phyloP scores from a whole-genome alignment of 2,329 filamentous ascomycete species.

The Xylariaceae sp. region DNA sequence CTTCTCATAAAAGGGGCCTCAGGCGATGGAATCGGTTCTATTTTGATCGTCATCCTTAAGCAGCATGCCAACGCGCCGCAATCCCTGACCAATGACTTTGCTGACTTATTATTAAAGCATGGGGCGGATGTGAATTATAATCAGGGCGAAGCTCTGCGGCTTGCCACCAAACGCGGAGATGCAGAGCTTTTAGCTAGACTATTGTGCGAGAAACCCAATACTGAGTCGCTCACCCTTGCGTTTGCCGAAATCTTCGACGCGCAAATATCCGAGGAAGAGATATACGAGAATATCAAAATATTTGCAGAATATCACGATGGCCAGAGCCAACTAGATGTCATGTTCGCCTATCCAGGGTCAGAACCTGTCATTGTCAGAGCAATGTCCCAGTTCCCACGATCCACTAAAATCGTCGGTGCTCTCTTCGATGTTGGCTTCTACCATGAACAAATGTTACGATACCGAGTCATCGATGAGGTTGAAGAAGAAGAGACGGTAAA shows the following conservation, averaged over 20 bases:
- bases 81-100: slow-evolving; percentile 42
- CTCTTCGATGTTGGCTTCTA: slow-evolving; percentile 57
- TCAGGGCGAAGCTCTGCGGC: slow-evolving; percentile 50
- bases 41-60: slow-evolving; percentile 45
- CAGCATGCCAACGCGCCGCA: slow-evolving; percentile 36
- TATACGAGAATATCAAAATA: slow-evolving; percentile 46
- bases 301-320: slow-evolving; percentile 49
- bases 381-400: slow-evolving; percentile 52
- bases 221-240: slow-evolving; percentile 47
- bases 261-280: slow-evolving; percentile 45
- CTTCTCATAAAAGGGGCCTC: slow-evolving; percentile 47
- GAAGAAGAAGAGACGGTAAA: slow-evolving; percentile 53
- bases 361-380: slow-evolving; percentile 51
- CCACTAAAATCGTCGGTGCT: slow-evolving; percentile 46
- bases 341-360: slow-evolving; percentile 40
- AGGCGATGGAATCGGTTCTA: slow-evolving; percentile 43
- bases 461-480: slow-evolving; percentile 41
- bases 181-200: slow-evolving; percentile 47
- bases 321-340: slow-evolving; percentile 47
- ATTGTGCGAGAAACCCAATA: slow-evolving; percentile 46
- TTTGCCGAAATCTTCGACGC: slow-evolving; percentile 56
- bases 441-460: slow-evolving; percentile 49
- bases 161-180: slow-evolving; percentile 51
- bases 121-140: slow-evolving; percentile 48
- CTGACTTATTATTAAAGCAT: slow-evolving; percentile 39